Evolutionary conservation across 768 basidiomycete species (phyloP).

Genomic region (Tephrocybe rancida): DNA sequence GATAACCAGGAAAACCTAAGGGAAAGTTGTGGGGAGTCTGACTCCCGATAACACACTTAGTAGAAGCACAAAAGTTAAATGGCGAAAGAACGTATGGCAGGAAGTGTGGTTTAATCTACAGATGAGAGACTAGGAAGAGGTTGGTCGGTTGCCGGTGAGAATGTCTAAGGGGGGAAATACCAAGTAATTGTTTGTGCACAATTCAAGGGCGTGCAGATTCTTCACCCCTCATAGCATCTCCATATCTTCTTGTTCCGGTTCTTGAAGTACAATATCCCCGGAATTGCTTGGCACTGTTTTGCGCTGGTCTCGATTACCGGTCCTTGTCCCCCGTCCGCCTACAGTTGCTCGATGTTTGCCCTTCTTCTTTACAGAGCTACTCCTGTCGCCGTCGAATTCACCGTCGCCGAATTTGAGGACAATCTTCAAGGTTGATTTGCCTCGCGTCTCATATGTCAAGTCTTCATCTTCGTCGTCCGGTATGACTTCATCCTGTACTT

Average conservation of each 20-base stretch:
- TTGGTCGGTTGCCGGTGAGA: too few species aligned
- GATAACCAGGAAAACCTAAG: too few species aligned
- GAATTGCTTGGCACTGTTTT: slow-evolving; percentile 11
- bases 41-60: too few species aligned
- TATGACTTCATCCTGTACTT: slow-evolving; percentile 77
- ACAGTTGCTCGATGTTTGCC: slow-evolving; percentile 11
- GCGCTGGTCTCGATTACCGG: slow-evolving; percentile 7
- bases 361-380: slow-evolving; percentile 24
- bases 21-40: too few species aligned
- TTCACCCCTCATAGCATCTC: slow-evolving; percentile 25
- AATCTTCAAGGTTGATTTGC: slow-evolving; percentile 69
- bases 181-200: background rate
- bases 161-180: background rate
- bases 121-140: too few species aligned
- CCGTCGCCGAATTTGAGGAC: slow-evolving; percentile 66
- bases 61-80: too few species aligned
- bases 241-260: slow-evolving; percentile 46
- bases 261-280: slow-evolving; percentile 36
- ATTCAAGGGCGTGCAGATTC: background rate
- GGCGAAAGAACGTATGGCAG: too few species aligned
- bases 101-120: too few species aligned
- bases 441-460: slow-evolving; percentile 62
- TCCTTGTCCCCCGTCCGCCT: slow-evolving; percentile 4
- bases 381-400: slow-evolving; percentile 44
- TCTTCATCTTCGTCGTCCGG: slow-evolving; percentile 78